These are phyloP conservation scores for Diutina sp. DNA, from an alignment of 1,139 yeast species.

Conservation along the genomic window DNA sequence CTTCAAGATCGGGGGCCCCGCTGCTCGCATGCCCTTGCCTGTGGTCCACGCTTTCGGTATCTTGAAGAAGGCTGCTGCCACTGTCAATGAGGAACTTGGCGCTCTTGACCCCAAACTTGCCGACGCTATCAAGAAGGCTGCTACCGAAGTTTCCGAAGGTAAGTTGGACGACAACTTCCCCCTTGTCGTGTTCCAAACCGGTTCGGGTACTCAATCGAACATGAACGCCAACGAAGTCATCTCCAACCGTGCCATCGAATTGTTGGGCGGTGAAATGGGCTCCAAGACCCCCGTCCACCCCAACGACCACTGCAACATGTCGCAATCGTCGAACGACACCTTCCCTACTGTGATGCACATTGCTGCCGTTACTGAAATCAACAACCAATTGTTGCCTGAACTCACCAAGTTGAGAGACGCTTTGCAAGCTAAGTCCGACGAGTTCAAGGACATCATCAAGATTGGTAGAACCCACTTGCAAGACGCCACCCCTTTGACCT, in stretches of 20 bases:
- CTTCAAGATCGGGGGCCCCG: slow-evolving; percentile 89
- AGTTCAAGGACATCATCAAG: slow-evolving; percentile 80
- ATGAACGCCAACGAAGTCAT: slow-evolving; percentile 99
- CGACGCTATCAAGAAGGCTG: slow-evolving; percentile 81
- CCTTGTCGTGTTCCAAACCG: slow-evolving; percentile 95
- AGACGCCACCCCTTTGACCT: slow-evolving; percentile 95
- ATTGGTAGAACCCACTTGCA: slow-evolving; percentile 98
- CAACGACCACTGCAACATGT: slow-evolving; percentile 96
- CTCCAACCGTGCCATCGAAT: slow-evolving; percentile 93
- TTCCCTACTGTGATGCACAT: slow-evolving; percentile 99
- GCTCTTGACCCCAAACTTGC: slow-evolving; percentile 71
- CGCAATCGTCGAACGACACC: slow-evolving; percentile 95
- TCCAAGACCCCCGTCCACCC: slow-evolving; percentile 94
- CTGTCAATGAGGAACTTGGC: slow-evolving; percentile 76
- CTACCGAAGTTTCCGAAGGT: slow-evolving; percentile 89
- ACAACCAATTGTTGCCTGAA: slow-evolving; percentile 64
- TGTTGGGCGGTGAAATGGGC: slow-evolving; percentile 85
- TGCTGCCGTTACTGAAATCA: slow-evolving; percentile 90
- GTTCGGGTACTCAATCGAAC: slow-evolving; percentile 96
- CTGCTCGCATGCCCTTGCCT: slow-evolving; percentile 88
- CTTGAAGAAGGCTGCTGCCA: slow-evolving; percentile 89
- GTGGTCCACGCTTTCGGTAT: slow-evolving; percentile 86
- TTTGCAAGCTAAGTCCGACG: slow-evolving; percentile 62
- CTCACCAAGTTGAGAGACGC: slow-evolving; percentile 67
- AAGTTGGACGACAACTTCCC: slow-evolving; percentile 92